Percentiles rank a stretch among this genome's conserved stretches.
These are phyloP conservation scores for Pythium myriotylum DNA, from an alignment of 352 stramenopile species.

Conservation along the genomic window DNA sequence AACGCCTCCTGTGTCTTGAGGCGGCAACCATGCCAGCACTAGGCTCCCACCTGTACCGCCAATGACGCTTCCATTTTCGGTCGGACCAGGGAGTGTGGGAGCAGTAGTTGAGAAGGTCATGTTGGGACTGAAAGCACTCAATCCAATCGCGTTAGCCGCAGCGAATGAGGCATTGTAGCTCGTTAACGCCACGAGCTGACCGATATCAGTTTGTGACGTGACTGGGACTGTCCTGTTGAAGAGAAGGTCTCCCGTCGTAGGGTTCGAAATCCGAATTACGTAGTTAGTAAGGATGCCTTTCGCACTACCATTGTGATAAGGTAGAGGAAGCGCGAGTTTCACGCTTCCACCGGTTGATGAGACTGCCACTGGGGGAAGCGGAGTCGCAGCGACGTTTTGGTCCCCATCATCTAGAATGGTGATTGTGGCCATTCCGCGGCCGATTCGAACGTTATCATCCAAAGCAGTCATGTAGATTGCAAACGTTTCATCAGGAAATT, in stretches of 20 bases:
- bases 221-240: slow-evolving; percentile 21
- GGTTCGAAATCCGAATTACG: slow-evolving; percentile 31
- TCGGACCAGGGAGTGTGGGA: slow-evolving; percentile 38
- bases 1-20: slow-evolving; percentile 54
- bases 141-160: slow-evolving; percentile 32
- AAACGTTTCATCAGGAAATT: slow-evolving; percentile 57
- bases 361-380: slow-evolving; percentile 25
- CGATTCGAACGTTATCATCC: slow-evolving; percentile 32
- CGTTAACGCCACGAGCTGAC: slow-evolving; percentile 36
- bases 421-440: slow-evolving; percentile 19
- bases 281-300: slow-evolving; percentile 38
- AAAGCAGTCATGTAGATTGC: slow-evolving; percentile 36
- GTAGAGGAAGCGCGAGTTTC: slow-evolving; percentile 33
- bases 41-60: slow-evolving; percentile 44
- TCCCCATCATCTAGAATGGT: slow-evolving; percentile 66
- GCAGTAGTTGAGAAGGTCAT: slow-evolving; percentile 44
- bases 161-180: slow-evolving; percentile 49
- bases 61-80: slow-evolving; percentile 14
- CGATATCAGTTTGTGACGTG: slow-evolving; percentile 16
- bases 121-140: slow-evolving; percentile 36
- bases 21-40: slow-evolving; percentile 40
- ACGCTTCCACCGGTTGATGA: slow-evolving; percentile 44
- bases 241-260: not conserved
- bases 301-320: slow-evolving; percentile 55
- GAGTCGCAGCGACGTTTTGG: slow-evolving; percentile 35